Evolutionary conservation across 352 stramenopile species (phyloP).

Genomic region (Albugo laibachii): DNA sequence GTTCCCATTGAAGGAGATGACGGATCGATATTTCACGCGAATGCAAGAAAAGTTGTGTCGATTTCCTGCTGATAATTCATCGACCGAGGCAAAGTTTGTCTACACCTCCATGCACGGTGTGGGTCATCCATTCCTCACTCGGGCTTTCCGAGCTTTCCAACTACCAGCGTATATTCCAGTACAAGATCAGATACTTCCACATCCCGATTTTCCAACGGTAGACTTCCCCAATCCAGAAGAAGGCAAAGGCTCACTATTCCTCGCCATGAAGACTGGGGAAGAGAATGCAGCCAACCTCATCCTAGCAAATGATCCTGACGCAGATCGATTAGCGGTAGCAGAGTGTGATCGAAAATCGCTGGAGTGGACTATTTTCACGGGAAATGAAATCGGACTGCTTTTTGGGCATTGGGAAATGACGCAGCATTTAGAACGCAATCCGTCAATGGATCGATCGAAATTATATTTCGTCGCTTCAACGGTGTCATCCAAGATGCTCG

Average conservation of each 20-base stretch:
- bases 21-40: conserved; percentile 41
- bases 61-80: conserved; percentile 39
- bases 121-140: conserved; percentile 80
- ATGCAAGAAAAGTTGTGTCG: conserved; percentile 34
- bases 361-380: conserved; percentile 92
- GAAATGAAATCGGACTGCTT: conserved; percentile 94
- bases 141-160: conserved; percentile 81
- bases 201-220: conserved; percentile 93
- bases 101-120: conserved; percentile 99
- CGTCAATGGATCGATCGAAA: conserved; percentile 29
- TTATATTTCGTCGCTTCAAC: conserved; percentile 88
- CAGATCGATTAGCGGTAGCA: conserved; percentile 91
- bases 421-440: conserved; percentile 37
- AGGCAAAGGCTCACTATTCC: conserved; percentile 87
- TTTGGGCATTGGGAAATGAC: conserved; percentile 85
- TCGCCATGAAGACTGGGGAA: conserved; percentile 81
- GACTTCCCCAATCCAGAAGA: conserved; percentile 97
- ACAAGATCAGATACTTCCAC: conserved; percentile 75
- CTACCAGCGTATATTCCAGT: conserved; percentile 77
- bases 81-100: conserved; percentile 52
- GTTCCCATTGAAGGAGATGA: conserved; percentile 50
- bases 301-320: conserved; percentile 96
- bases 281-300: conserved; percentile 67
- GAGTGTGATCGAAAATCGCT: conserved; percentile 60
- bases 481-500: conserved; percentile 95